These are phyloP conservation scores for Halocafeteria seosinensis DNA, from an alignment of 108 stramenopile genomes.

Conservation along the genomic window DNA sequence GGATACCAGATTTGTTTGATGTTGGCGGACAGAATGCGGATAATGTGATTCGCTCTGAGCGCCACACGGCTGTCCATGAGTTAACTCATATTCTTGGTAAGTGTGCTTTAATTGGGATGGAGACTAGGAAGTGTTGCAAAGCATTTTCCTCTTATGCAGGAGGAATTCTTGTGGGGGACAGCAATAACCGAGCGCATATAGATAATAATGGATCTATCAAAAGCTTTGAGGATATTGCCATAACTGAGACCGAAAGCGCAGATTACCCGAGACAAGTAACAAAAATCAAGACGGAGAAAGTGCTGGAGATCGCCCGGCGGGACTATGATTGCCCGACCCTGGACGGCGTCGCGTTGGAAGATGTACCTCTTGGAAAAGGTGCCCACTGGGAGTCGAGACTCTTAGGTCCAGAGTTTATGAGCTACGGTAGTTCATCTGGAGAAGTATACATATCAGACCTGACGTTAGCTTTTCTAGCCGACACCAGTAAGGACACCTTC, in stretches of 20 bases:
- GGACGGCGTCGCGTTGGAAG: neutral
- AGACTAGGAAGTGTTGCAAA: too few species aligned
- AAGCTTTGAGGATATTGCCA: neutral
- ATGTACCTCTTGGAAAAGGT: neutral
- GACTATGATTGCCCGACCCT: neutral
- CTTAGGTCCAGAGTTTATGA: neutral
- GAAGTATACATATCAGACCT: neutral
- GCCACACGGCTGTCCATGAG: slow-evolving; percentile 2
- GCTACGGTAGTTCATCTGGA: neutral
- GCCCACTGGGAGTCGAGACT: slow-evolving; percentile 1
- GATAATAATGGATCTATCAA: neutral
- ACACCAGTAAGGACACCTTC: neutral
- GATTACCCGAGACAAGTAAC: neutral
- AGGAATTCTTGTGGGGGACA: neutral
- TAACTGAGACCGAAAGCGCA: neutral
- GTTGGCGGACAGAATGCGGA: neutral
- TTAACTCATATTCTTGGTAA: neutral
- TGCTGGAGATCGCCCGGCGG: neutral
- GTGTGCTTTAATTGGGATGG: neutral
- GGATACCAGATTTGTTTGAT: neutral
- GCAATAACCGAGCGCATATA: neutral
- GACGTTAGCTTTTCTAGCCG: slow-evolving; percentile 1
- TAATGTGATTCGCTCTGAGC: neutral
- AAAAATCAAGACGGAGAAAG: neutral
- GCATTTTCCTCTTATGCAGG: neutral